Conservation (phyloP, 78 protist species). For the Cavenderia fasciculata region DNA sequence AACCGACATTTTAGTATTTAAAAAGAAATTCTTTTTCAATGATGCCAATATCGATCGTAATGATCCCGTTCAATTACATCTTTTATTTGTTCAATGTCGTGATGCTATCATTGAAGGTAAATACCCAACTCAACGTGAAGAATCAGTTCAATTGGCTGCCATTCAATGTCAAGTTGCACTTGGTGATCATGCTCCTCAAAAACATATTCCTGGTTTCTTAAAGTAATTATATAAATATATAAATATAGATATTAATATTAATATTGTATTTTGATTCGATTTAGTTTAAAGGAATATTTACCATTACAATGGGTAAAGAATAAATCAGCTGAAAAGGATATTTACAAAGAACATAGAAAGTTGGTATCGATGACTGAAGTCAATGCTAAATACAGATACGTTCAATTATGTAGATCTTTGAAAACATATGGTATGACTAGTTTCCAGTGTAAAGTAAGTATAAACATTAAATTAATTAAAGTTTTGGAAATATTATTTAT, state of each 20-base stretch:
- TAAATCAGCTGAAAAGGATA: slow-evolving; percentile 68
- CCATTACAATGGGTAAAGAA: slow-evolving; percentile 73
- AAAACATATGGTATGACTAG: slow-evolving; percentile 85
- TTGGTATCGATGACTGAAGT: slow-evolving; percentile 65
- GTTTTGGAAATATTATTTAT: not conserved
- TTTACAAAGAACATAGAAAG: slow-evolving; percentile 68
- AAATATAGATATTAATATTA: not conserved
- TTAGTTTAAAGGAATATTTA: slow-evolving; percentile 67
- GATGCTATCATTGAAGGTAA: slow-evolving; percentile 72
- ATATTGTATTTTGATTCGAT: not conserved
- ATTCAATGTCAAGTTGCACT: slow-evolving; percentile 77
- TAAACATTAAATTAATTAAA: not conserved
- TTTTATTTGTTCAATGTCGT: slow-evolving; percentile 82
- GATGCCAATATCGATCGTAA: slow-evolving; percentile 89
- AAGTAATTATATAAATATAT: not conserved
- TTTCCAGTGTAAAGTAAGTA: slow-evolving; percentile 32
- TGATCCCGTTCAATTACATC: slow-evolving; percentile 91
- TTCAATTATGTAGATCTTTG: slow-evolving; percentile 79
- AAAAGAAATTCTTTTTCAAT: slow-evolving; percentile 88
- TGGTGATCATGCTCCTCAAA: slow-evolving; percentile 74
- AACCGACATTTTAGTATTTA: slow-evolving; percentile 66
- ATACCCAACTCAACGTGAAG: slow-evolving; percentile 73
- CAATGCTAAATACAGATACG: slow-evolving; percentile 83
- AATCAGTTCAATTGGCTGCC: slow-evolving; percentile 76
- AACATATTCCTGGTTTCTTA: slow-evolving; percentile 74